These are phyloP conservation scores for Melanopsichium pennsylvanicum DNA, from an alignment of 1,284 basidiomycete genomes.

Conservation along the genomic window DNA sequence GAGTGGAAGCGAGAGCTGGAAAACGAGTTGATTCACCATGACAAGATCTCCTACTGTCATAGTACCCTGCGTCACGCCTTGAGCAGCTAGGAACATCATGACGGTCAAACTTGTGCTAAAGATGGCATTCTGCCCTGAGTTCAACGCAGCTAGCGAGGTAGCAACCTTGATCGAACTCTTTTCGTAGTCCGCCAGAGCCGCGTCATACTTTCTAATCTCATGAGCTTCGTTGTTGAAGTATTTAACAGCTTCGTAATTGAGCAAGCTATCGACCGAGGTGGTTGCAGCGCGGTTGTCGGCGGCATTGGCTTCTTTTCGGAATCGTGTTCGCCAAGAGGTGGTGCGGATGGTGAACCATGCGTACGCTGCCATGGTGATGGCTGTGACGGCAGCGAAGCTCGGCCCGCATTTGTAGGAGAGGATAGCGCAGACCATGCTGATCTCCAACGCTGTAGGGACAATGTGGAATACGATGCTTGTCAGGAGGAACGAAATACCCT, in stretches of 20 bases:
- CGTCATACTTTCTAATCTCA: slow-evolving; percentile 91
- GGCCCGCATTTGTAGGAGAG: slow-evolving; percentile 95
- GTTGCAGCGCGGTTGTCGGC: slow-evolving; percentile 97
- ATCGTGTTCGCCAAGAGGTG: slow-evolving; percentile 94
- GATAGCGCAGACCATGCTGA: slow-evolving; percentile 95
- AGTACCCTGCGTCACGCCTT: slow-evolving; percentile 89
- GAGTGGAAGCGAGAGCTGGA: slow-evolving; percentile 92
- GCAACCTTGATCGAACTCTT: slow-evolving; percentile 92
- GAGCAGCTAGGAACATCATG: slow-evolving; percentile 96
- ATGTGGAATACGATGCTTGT: slow-evolving; percentile 94
- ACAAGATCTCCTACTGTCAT: slow-evolving; percentile 99
- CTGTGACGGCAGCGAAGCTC: slow-evolving; percentile 92
- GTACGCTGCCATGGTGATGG: slow-evolving; percentile 84
- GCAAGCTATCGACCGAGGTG: slow-evolving; percentile 89
- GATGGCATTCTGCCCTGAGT: slow-evolving; percentile 95
- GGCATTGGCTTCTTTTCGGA: slow-evolving; percentile 91
- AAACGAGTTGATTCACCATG: slow-evolving; percentile 99
- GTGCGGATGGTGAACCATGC: slow-evolving; percentile 97
- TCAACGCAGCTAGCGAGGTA: slow-evolving; percentile 89
- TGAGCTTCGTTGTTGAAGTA: slow-evolving; percentile 96
- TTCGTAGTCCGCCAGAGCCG: slow-evolving; percentile 85
- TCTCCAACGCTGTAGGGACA: slow-evolving; percentile 93
- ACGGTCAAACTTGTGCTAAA: slow-evolving; percentile 90
- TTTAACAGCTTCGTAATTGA: slow-evolving; percentile 99
- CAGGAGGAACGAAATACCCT: slow-evolving; percentile 94